These are phyloP conservation scores for Pseudogymnoascus sp. DNA, from an alignment of 2,329 filamentous ascomycete species.

Conservation along the genomic window DNA sequence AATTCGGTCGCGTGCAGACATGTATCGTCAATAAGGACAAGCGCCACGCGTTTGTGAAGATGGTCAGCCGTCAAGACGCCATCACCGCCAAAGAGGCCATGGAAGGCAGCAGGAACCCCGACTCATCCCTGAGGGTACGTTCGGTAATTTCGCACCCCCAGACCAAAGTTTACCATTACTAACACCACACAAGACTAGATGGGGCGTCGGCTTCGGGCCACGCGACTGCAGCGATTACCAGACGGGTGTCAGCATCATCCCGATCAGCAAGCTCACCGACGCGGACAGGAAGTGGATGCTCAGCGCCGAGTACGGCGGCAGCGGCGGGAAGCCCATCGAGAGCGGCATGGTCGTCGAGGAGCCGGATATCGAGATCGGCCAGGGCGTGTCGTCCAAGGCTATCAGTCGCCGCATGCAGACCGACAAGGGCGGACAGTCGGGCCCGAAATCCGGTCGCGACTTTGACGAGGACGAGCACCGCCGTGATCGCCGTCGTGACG, in stretches of 20 bases:
- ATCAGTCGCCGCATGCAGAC: constrained; percentile 64
- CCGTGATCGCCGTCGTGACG: constrained; percentile 18
- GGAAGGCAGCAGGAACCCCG: constrained; percentile 67
- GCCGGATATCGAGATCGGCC: constrained; percentile 96
- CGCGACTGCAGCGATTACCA: constrained; percentile 95
- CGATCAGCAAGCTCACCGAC: constrained; percentile 85
- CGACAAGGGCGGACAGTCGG: constrained; percentile 57
- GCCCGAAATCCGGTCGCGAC: constrained; percentile 47
- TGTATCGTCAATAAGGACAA: constrained; percentile 99
- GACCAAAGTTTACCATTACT: background rate
- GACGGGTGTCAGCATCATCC: constrained; percentile 86
- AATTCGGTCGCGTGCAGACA: constrained; percentile 84
- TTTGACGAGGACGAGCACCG: constrained; percentile 26
- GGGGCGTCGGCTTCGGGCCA: constrained; percentile 95
- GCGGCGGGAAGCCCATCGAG: constrained; percentile 74
- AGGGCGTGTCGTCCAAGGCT: constrained; percentile 91
- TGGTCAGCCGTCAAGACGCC: constrained; percentile 84
- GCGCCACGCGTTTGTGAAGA: constrained; percentile 97
- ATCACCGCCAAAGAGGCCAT: constrained; percentile 78
- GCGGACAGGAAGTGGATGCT: constrained; percentile 97
- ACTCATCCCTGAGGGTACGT: constrained; percentile 39
- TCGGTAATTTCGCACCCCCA: constrained; percentile 13
- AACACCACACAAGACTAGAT: constrained; percentile 60
- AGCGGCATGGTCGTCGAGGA: constrained; percentile 87
- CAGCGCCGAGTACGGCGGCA: constrained; percentile 87